Percentiles rank a stretch among this genome's conserved stretches.
Evolutionary conservation across 1,284 basidiomycete genomes (phyloP).

Genomic region (Gymnopus androsaceus): DNA sequence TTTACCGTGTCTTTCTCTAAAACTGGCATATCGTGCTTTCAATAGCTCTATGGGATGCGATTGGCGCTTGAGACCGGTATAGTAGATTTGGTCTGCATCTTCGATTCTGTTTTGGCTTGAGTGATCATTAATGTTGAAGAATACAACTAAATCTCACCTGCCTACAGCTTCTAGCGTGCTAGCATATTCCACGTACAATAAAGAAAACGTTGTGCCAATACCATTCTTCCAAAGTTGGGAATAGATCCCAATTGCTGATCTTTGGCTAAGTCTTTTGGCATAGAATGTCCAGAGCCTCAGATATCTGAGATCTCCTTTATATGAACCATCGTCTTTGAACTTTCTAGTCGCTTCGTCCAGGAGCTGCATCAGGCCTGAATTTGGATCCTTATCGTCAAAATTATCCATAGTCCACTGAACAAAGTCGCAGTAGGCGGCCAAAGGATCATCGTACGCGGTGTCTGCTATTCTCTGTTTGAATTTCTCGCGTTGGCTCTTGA

Average conservation of each 20-base stretch:
- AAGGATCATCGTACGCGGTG: conserved; percentile 64
- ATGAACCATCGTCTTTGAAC: conserved; percentile 80
- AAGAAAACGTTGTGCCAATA: conserved; percentile 77
- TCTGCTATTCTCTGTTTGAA: conserved; percentile 37
- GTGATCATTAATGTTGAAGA: neutral
- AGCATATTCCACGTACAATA: conserved; percentile 88
- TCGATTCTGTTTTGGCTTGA: conserved; percentile 49
- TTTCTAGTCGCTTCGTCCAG: conserved; percentile 76
- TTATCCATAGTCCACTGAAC: conserved; percentile 70
- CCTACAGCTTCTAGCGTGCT: conserved; percentile 69
- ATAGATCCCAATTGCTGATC: conserved; percentile 66
- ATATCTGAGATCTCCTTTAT: conserved; percentile 87
- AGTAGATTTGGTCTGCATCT: conserved; percentile 85
- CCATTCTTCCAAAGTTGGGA: conserved; percentile 75
- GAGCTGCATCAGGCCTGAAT: conserved; percentile 38
- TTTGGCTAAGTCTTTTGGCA: conserved; percentile 63
- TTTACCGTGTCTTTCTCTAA: conserved; percentile 51
- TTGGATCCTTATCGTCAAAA: conserved; percentile 44
- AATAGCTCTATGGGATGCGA: conserved; percentile 85
- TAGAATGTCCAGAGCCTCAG: conserved; percentile 88
- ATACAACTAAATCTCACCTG: conserved; percentile 50
- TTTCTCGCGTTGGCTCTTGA: conserved; percentile 12
- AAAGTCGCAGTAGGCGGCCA: conserved; percentile 65
- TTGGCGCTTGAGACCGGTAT: conserved; percentile 79
- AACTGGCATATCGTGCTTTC: conserved; percentile 82